phyloP scores from a whole-genome alignment of 352 stramenopile genomes.

The Phytopythium delawarense region DNA sequence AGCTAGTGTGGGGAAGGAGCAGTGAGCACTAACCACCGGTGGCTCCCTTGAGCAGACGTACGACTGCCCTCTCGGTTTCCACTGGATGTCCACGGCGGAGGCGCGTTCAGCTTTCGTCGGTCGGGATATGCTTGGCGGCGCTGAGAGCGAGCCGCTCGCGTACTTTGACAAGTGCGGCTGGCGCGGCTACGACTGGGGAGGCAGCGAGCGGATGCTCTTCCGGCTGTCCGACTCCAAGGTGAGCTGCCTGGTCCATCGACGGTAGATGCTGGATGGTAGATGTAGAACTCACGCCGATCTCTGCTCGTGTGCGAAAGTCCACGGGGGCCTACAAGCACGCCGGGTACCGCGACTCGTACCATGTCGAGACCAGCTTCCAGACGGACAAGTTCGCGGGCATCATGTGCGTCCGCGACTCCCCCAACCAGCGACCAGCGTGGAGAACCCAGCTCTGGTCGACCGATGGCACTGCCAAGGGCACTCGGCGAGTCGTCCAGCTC shows the following conservation, averaged over 20 bases:
- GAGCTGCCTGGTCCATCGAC: not conserved
- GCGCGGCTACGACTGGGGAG: slow-evolving; percentile 70
- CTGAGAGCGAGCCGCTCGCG: slow-evolving; percentile 32
- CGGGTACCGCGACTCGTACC: slow-evolving; percentile 69
- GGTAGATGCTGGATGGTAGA: not conserved
- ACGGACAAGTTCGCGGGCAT: slow-evolving; percentile 69
- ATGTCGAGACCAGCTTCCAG: slow-evolving; percentile 40
- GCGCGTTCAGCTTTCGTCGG: slow-evolving; percentile 39
- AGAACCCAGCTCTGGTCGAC: slow-evolving; percentile 76
- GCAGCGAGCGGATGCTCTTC: slow-evolving; percentile 59
- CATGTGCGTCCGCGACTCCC: slow-evolving; percentile 53
- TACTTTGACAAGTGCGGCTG: slow-evolving; percentile 89
- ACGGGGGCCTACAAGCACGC: slow-evolving; percentile 85
- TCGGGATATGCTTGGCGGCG: slow-evolving; percentile 16
- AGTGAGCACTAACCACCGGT: not conserved
- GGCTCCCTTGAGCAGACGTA: slow-evolving; percentile 35
- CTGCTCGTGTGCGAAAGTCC: slow-evolving; percentile 8
- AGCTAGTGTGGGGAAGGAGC: not conserved
- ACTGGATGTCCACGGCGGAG: slow-evolving; percentile 84
- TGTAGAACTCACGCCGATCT: not conserved
- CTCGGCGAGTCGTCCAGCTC: slow-evolving; percentile 52
- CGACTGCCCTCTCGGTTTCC: slow-evolving; percentile 80
- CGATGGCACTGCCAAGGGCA: slow-evolving; percentile 70
- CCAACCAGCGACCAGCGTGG: slow-evolving; percentile 13
- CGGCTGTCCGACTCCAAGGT: slow-evolving; percentile 81